Evolutionary conservation across 148 eudicot genomes (phyloP), one percentile per base, ranked within the genome.

Genomic region (Bassia scoparia): DNA sequence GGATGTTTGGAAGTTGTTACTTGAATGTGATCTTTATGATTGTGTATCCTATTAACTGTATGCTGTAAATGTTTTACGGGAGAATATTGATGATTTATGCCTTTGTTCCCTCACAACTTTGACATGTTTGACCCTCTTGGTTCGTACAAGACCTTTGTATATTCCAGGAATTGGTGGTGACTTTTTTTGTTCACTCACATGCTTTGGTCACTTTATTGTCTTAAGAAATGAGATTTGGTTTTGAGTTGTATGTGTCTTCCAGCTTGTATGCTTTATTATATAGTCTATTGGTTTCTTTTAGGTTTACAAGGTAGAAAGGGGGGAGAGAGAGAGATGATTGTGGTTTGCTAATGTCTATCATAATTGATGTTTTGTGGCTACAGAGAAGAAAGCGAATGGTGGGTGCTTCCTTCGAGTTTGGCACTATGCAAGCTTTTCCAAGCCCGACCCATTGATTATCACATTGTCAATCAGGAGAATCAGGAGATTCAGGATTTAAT

Each of bases 311-410:
- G n/a, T n/a, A n/a, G n/a, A n/a, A n/a, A n/a, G n/a, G n/a, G n/a
- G n/a, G n/a, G n/a, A n/a, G n/a, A n/a, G n/a, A n/a, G n/a, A n/a
- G n/a, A n/a, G 21, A 41, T 14, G n/a, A 63, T 33, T 31, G 27
- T 23, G 58, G 29, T 30, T 61, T 29, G 13, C 49, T n/a, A 26
- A 58, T 61, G 56, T 56, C 62, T 70, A 16, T 70, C 71, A 21
- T 16, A 6, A 52, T 1, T 61, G n/a, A 29, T n/a, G 29, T 61
- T 78, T 15, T 16, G n/a, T 52, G 56, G 56, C 8, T 79, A 71
- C 86, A 94, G 98, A 89, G 95, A 89, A 60, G 98, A 92, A 69
- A 88, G 87, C 50, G 96, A 93, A 72, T 95, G 97, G 97, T 95
- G 98, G 98, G 74, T 89, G 86, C 89, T 95, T 54, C 93, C 98